Conservation (phyloP, 768 basidiomycete species). For the Xerocomellus chrysenteron region DNA sequence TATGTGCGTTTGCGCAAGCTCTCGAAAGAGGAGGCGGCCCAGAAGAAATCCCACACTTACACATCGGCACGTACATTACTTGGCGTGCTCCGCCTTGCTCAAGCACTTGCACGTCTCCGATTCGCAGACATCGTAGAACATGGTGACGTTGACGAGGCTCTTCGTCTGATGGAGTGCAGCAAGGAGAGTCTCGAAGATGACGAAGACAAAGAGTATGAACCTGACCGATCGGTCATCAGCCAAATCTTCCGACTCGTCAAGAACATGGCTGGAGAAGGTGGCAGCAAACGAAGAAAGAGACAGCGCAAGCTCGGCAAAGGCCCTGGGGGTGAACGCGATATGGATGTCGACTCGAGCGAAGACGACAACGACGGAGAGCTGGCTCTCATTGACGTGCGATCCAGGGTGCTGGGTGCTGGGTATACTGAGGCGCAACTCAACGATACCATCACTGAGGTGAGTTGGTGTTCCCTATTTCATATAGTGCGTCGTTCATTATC, state of each 20-base stretch:
- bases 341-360: slow-evolving; percentile 67
- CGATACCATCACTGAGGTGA: slow-evolving; percentile 78
- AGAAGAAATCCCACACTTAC: slow-evolving; percentile 89
- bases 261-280: slow-evolving; percentile 62
- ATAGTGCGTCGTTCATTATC: slow-evolving; percentile 7
- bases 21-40: slow-evolving; percentile 85
- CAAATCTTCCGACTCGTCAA: slow-evolving; percentile 92
- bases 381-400: slow-evolving; percentile 83
- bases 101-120: slow-evolving; percentile 90
- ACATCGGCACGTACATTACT: slow-evolving; percentile 95
- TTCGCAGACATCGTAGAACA: slow-evolving; percentile 78
- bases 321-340: slow-evolving; percentile 66
- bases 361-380: slow-evolving; percentile 71
- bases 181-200: slow-evolving; percentile 90
- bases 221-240: slow-evolving; percentile 76
- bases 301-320: slow-evolving; percentile 64
- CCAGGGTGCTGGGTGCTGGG: slow-evolving; percentile 80
- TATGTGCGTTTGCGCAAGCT: slow-evolving; percentile 94
- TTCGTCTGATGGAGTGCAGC: slow-evolving; percentile 95
- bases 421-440: slow-evolving; percentile 91
- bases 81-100: slow-evolving; percentile 89
- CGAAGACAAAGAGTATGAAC: slow-evolving; percentile 62
- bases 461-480: slow-evolving; percentile 22
- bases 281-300: slow-evolving; percentile 40
- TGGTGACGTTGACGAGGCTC: slow-evolving; percentile 92